Percentiles rank a stretch among this genome's conserved stretches.
These are phyloP conservation scores for Bryopsis sp. DNA, from an alignment of 139 green algal species.

Conservation along the genomic window DNA sequence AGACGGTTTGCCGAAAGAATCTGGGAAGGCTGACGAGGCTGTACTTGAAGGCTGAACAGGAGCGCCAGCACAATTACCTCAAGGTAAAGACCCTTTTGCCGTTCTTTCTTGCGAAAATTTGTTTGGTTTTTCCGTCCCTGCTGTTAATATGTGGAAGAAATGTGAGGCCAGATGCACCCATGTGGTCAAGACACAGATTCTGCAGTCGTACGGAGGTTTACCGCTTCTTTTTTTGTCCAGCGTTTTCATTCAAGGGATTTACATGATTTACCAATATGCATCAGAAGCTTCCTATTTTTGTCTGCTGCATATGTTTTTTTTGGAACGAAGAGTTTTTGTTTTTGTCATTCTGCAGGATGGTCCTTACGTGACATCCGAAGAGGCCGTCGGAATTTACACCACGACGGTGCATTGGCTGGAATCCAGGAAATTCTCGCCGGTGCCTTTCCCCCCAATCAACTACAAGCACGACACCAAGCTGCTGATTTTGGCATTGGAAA, in stretches of 20 bases:
- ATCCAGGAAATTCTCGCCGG: constrained; percentile 91
- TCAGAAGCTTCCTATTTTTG: background rate
- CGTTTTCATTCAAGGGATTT: no score
- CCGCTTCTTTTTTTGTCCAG: no score
- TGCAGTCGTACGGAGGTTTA: no score
- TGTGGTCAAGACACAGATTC: no score
- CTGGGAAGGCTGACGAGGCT: constrained; percentile 95
- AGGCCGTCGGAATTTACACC: constrained; percentile 82
- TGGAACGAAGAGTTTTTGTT: constrained; percentile 2
- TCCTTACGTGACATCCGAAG: constrained; percentile 84
- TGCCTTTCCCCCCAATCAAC: constrained; percentile 97
- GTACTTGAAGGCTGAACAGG: constrained; percentile 90
- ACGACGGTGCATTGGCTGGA: constrained; percentile 99
- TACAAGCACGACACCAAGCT: constrained; percentile 99
- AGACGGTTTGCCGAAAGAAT: constrained; percentile 99
- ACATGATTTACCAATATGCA: no score
- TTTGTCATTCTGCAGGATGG: no score
- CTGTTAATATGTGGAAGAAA: no score
- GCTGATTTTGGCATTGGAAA: constrained; percentile 95
- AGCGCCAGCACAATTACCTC: constrained; percentile 99
- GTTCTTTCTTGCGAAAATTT: no score
- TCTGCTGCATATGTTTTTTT: background rate
- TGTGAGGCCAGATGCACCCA: no score
- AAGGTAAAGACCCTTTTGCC: no score
- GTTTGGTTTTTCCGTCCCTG: no score